phyloP scores from a whole-genome alignment of 2,329 filamentous ascomycete genomes.

The Emericellopsis cladophorae region DNA sequence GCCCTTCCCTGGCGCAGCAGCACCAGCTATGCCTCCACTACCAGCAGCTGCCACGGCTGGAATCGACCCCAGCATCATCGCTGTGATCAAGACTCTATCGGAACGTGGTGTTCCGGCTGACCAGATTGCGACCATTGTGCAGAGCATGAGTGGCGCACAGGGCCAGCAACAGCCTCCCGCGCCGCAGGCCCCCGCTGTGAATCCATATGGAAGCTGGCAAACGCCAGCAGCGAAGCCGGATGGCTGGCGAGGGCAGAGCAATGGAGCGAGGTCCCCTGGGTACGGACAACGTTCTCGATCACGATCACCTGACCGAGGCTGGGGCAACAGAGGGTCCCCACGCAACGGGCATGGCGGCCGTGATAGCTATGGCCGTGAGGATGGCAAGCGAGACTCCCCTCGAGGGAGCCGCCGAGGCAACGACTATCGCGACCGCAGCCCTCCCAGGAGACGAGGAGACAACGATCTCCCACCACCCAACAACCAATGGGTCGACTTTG shows the following conservation, averaged over 20 bases:
- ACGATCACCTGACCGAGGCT: conserved; percentile 65
- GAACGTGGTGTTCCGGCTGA: conserved; percentile 68
- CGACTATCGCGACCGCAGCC: conserved; percentile 83
- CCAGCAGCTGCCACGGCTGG: conserved; percentile 17
- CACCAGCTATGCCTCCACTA: conserved; percentile 8
- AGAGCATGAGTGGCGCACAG: conserved; percentile 28
- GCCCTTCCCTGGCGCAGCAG: neutral
- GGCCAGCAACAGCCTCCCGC: neutral
- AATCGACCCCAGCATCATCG: conserved; percentile 44
- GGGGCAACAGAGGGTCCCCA: conserved; percentile 54
- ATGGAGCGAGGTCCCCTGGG: conserved; percentile 50
- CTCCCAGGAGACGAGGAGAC: conserved; percentile 31
- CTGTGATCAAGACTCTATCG: conserved; percentile 62
- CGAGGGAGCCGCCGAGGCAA: conserved; percentile 34
- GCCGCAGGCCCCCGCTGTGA: conserved; percentile 12
- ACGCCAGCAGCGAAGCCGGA: conserved; percentile 15
- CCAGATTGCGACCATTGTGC: conserved; percentile 52
- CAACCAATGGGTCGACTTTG: conserved; percentile 68
- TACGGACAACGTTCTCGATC: conserved; percentile 57
- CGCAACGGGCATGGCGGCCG: conserved; percentile 32
- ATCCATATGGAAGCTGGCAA: conserved; percentile 14
- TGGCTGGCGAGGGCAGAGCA: conserved; percentile 35
- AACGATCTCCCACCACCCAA: conserved; percentile 21
- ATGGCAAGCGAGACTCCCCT: conserved; percentile 29
- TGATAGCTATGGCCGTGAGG: conserved; percentile 59